Base-by-base conservation (phyloP, 257 asterid species). In the Capsicum chinense region DNA sequence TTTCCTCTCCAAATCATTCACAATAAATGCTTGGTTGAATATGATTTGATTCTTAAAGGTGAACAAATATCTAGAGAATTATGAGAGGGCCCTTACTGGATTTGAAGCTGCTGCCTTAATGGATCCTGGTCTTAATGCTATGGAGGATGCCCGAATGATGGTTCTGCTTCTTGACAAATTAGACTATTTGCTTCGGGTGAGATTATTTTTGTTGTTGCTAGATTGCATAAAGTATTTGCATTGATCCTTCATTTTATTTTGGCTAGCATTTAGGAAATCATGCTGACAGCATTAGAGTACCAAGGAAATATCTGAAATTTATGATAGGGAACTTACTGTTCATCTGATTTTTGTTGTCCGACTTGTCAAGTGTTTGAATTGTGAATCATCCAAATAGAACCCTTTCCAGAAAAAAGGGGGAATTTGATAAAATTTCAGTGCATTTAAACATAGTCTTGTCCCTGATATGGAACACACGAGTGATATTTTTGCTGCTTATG, bases 41-140 rank as follows among this genome's bases (percentile, higher is more conserved):
- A 15, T 76, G 21, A 19, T 80, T 67, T 66, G 39, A 83, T 83
- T 89, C 82, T 33, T 54, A 78, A 44, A 96, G 98, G 98, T 95
- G 83, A 92, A 93, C 90, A 96, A 91, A 84, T 94, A 92, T 87
- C 90, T 96, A 58, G 99, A 96, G 89, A 96, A 96, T 88, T 96
- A 96, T 84, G 98, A 94, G 90, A 93, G 98, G 86, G 98, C 99
- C 84, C 92, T 96, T 70, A 94, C 93, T 88, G 98, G 99, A 88
- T 96, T 96, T 90, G 98, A 94, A 92, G 98, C 99, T 87, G 99
- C 99, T 88, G 94, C 98, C 56, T 82, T 91, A 60, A 92, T 89
- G 92, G 98, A 96, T 89, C 99, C 99, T 87, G 88, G 95, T 84
- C 94, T 96, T 69, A 88, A 85, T 90, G 97, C 98, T 54, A 80